phyloP scores from a whole-genome alignment of 108 stramenopile species.

The Aurantiochytrium sp. region DNA sequence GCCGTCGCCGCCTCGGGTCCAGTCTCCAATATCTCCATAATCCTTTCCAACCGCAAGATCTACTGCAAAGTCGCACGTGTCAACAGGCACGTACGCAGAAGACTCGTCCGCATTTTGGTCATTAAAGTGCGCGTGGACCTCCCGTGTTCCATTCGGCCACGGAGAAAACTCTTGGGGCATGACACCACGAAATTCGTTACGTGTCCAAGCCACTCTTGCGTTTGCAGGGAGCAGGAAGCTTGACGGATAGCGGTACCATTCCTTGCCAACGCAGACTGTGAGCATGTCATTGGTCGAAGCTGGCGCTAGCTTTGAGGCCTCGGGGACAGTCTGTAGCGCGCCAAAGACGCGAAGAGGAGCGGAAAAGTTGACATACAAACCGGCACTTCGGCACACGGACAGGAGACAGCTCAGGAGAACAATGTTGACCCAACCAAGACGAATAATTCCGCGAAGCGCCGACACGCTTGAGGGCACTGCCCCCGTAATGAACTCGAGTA shows the following conservation, averaged over 20 bases:
- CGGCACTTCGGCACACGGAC: background rate
- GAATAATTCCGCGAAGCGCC: background rate
- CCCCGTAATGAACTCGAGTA: background rate
- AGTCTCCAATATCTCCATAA: background rate
- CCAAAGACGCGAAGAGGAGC: background rate
- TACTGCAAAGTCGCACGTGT: constrained; percentile 63
- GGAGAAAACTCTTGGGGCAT: background rate
- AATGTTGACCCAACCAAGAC: background rate
- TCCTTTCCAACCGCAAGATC: constrained; percentile 31
- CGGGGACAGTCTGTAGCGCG: background rate
- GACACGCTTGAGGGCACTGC: background rate
- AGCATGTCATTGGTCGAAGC: background rate
- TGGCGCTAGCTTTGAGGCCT: no score
- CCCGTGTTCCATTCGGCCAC: background rate
- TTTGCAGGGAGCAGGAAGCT: constrained; percentile 67
- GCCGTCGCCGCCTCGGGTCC: background rate
- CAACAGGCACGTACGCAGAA: constrained; percentile 46
- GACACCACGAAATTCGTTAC: background rate
- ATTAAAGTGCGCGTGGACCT: background rate
- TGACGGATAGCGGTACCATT: constrained; percentile 93
- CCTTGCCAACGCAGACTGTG: constrained; percentile 64
- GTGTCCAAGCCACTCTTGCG: background rate
- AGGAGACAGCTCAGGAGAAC: background rate
- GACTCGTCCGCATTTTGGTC: background rate
- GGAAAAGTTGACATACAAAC: background rate